Base-by-base conservation (phyloP, 1,284 basidiomycete genomes). In the Malassezia restricta region DNA sequence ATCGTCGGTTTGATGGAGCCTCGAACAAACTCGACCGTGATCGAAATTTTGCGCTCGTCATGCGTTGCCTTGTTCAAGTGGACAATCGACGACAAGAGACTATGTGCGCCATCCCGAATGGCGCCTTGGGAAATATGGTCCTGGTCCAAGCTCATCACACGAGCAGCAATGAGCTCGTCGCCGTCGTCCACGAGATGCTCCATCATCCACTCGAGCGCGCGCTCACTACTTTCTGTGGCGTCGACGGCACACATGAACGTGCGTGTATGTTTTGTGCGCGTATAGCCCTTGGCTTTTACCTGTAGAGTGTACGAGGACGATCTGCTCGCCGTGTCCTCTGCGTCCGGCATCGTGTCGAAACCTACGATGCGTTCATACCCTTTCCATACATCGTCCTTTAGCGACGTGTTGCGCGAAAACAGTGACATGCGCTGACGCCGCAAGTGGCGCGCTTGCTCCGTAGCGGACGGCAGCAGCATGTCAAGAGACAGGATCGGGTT, bases 11-110 rank as follows among this genome's bases (percentile, higher is more conserved):
- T 86, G 6, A 94, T 82, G 57, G 83, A 84, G 31, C 92, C 92
- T 0, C 89, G 86, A 38, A 95, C 86, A 67, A 87, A 91, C 76
- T 96, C 92, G 51, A 96, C 82, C 44, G 94, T 85, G 57, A 96
- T 81, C 0, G 86, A 91, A 32, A 96, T 81, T 83, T 83, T 85
- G 43, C 87, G 81, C 14, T 44, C 32, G 31, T 86, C 82, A 6
- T 83, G 78, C 51, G 88, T 86, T 51, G 80, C 81, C 64, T 89
- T 79, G 63, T 84, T 87, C 76, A 86, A 86, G 61, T 82, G 82
- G 69, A 91, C 82, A 15, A 95, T 83, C 28, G 76, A 76, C n/a
- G 79, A 78, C 79, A 96, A 83, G 17, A 96, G 78, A 14, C 84
- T 81, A 48, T 84, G 79, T 0, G 91, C 92, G 54, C 92, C 87